A percentile compares a stretch with the other conserved stretches of the same genome.
Conservation (phyloP, 1,139 yeast species). For the Hyphopichia khmerensis region DNA sequence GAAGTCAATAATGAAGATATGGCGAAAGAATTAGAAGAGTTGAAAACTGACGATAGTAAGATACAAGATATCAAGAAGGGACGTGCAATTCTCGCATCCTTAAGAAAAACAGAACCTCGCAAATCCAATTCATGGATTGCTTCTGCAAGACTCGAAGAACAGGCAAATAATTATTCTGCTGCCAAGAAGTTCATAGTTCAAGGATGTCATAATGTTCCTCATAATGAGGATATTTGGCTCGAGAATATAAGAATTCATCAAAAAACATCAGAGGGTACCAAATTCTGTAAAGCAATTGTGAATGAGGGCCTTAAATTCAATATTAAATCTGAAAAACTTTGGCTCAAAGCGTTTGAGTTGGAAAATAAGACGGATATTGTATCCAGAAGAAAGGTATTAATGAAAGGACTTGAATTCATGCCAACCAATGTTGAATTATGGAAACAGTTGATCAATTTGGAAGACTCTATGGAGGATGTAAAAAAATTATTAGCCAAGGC, state of each 20-base stretch:
- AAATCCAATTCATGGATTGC: conserved; percentile 87
- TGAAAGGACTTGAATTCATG: conserved; percentile 56
- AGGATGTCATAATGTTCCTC: conserved; percentile 72
- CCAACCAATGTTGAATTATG: conserved; percentile 53
- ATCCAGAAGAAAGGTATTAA: conserved; percentile 55
- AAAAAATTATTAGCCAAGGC: conserved; percentile 63
- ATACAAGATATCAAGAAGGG: conserved; percentile 53
- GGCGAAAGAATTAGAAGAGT: background rate
- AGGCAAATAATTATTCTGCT: conserved; percentile 50
- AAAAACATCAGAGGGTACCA: conserved; percentile 37
- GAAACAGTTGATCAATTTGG: conserved; percentile 51
- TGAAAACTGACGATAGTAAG: conserved; percentile 17
- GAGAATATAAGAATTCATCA: conserved; percentile 71
- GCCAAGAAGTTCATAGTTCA: conserved; percentile 66
- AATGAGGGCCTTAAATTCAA: conserved; percentile 65
- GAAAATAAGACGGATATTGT: conserved; percentile 50
- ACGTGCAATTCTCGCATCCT: conserved; percentile 61
- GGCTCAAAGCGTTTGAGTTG: conserved; percentile 69
- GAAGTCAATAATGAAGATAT: conserved; percentile 19
- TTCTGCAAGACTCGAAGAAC: conserved; percentile 76
- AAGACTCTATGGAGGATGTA: conserved; percentile 48
- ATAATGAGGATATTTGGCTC: conserved; percentile 76
- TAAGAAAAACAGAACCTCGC: conserved; percentile 70
- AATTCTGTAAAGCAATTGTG: conserved; percentile 53
- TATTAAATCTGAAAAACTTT: conserved; percentile 57